Conservation (phyloP, 768 basidiomycete genomes). For the Trichaptum fuscoviolaceum region DNA sequence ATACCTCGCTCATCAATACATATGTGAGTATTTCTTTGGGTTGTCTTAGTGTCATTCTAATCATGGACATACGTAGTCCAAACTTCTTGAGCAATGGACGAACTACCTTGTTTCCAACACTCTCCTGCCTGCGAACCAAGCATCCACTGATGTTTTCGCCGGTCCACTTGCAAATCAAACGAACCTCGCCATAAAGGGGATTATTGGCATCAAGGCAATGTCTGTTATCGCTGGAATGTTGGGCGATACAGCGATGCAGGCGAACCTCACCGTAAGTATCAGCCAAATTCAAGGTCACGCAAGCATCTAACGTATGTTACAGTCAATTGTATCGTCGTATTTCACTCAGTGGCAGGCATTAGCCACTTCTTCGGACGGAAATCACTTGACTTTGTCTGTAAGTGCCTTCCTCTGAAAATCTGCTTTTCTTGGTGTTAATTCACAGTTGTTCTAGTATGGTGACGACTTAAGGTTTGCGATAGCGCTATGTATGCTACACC, state of each 20-base stretch:
- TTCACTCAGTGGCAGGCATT: constrained; percentile 49
- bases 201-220: constrained; percentile 63
- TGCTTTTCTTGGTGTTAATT: neutral
- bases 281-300: neutral
- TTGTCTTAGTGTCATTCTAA: neutral
- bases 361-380: constrained; percentile 43
- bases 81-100: constrained; percentile 26
- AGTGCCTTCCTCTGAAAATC: constrained; percentile 24
- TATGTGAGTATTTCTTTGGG: constrained; percentile 15
- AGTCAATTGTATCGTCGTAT: constrained; percentile 51
- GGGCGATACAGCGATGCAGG: constrained; percentile 31
- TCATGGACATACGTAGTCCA: constrained; percentile 14
- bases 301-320: neutral
- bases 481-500: constrained; percentile 3
- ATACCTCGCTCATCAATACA: constrained; percentile 18
- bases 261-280: constrained; percentile 35
- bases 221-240: constrained; percentile 43
- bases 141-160: constrained; percentile 46
- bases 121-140: constrained; percentile 48
- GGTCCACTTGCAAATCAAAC: constrained; percentile 55
- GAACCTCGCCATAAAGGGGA: constrained; percentile 68
- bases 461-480: constrained; percentile 38
- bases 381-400: constrained; percentile 45
- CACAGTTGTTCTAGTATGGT: constrained; percentile 38
- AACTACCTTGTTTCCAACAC: constrained; percentile 29